A percentile compares a stretch with the other conserved stretches of the same genome.
Conservation (phyloP, 441 rosid genomes). For the Biscutella laevigata region DNA sequence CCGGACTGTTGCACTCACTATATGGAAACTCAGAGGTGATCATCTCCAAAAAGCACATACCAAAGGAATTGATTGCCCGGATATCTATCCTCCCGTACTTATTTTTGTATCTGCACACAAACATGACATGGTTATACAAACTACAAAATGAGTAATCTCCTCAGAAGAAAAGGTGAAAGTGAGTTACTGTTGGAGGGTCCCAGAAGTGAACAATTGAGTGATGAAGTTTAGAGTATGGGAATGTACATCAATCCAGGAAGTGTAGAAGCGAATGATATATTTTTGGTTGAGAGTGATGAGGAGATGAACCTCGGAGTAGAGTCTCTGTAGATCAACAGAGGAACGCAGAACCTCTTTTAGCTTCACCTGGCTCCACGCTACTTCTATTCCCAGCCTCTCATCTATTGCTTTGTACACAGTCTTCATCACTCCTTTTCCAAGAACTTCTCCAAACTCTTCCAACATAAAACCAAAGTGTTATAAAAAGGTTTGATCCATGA, state of each 20-base stretch:
- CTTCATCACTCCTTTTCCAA: slow-evolving; percentile 65
- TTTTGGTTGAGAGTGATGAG: slow-evolving; percentile 54
- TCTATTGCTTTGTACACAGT: slow-evolving; percentile 63
- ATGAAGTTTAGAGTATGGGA: slow-evolving; percentile 57
- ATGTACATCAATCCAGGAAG: slow-evolving; percentile 56
- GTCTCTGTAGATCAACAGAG: slow-evolving; percentile 54
- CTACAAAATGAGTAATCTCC: background rate
- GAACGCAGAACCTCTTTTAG: slow-evolving; percentile 51
- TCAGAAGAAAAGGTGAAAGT: slow-evolving; percentile 7
- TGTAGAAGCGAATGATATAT: slow-evolving; percentile 52
- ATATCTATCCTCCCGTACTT: slow-evolving; percentile 49
- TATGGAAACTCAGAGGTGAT: slow-evolving; percentile 61
- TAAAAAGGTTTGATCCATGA: slow-evolving; percentile 1
- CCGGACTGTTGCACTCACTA: slow-evolving; percentile 51
- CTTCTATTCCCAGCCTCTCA: slow-evolving; percentile 56
- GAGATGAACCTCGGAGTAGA: slow-evolving; percentile 68
- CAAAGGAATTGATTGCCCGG: slow-evolving; percentile 61
- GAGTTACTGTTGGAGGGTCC: slow-evolving; percentile 55
- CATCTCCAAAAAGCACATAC: slow-evolving; percentile 68
- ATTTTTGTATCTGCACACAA: slow-evolving; percentile 40
- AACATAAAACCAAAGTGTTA: slow-evolving; percentile 10
- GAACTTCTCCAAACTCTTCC: slow-evolving; percentile 42
- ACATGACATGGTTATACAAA: slow-evolving; percentile 6
- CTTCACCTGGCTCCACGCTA: slow-evolving; percentile 65
- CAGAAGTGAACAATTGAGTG: slow-evolving; percentile 69